Evolutionary conservation across 805 yeast genomes (phyloP), one percentile per base, ranked within the genome.

Genomic region (Soucietia sequanensis): DNA sequence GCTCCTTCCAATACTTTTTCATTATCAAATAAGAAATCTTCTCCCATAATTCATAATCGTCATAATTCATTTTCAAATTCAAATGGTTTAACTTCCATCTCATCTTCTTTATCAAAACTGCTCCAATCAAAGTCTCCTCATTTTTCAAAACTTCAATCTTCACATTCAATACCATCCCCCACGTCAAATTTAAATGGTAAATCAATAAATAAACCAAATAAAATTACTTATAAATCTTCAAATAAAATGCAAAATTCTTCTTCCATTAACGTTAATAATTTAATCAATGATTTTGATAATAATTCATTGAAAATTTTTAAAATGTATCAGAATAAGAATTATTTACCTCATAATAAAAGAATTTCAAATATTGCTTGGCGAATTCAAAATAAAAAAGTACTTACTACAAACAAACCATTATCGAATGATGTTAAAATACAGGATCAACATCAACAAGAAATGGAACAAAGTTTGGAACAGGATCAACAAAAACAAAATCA

Each of bases 321-420:
- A 43, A 67, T 68, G 72, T 68, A 68, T 44, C 61, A 57, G 46
- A 56, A 60, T 43, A 68, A 68, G 46, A 48, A 45, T 35, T 68
- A 63, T 41, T 46, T 68, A 32, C 74, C 74, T 6, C 68, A 68
- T 44, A 64, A 60, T 41, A 54, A 64, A 38, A 49, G 74, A 27
- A 65, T 68, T 18, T 51, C 62, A 24, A 68, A 68, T 46, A 58
- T 68, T 11, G 72, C 74, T 6, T 67, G 72, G 72, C 52, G 74
- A 36, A 66, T 68, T 37, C 70, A 68, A 31, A 68, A 64, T 45
- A 50, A 50, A 26, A 67, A 67, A 41, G 16, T 56, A 24, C 23
- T 61, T 35, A 35, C 34, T 10, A 22, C 4, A 17, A 12, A 21
- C 6, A 13, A 24, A 10, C 23, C 23, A 8, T 11, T 21, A 21